Evolutionary conservation across 768 basidiomycete genomes (phyloP).

Genomic region (Lepiota brunneoincarnata): DNA sequence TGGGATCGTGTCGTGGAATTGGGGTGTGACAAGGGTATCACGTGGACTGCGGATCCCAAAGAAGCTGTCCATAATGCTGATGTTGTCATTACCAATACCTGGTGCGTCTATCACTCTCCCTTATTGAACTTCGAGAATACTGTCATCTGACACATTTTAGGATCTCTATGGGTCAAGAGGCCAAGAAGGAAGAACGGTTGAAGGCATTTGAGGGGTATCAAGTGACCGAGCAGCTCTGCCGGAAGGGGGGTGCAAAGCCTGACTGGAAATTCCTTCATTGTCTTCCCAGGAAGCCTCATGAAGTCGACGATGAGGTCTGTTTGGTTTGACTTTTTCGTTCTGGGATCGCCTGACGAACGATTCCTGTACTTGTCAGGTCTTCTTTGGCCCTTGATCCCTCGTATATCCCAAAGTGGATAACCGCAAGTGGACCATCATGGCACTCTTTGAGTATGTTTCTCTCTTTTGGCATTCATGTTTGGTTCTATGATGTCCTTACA

Average conservation of each 20-base stretch:
- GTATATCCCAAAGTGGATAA: constrained; percentile 96
- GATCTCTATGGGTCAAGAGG: constrained; percentile 99
- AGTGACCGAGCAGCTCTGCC: constrained; percentile 85
- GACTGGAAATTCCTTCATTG: constrained; percentile 97
- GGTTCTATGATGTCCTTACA: too few relatives aligned
- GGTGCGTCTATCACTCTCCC: constrained; percentile 45
- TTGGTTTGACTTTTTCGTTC: constrained; percentile 1
- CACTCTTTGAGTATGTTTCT: constrained; percentile 85
- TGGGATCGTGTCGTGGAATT: constrained; percentile 80
- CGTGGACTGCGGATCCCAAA: constrained; percentile 74
- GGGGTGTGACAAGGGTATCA: constrained; percentile 68
- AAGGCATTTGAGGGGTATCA: constrained; percentile 91
- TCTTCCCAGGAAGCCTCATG: constrained; percentile 86
- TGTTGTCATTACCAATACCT: constrained; percentile 95
- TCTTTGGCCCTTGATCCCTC: constrained; percentile 88
- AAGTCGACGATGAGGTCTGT: constrained; percentile 89
- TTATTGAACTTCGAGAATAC: neutral
- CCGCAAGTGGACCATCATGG: constrained; percentile 96
- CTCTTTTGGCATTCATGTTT: constrained; percentile 11
- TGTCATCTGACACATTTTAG: constrained; percentile 37
- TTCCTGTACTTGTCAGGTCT: constrained; percentile 57
- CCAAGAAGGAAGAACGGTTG: constrained; percentile 83
- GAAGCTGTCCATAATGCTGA: constrained; percentile 90
- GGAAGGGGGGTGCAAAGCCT: constrained; percentile 77
- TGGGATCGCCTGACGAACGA: neutral